A percentile compares a stretch with the other conserved stretches of the same genome.
phyloP scores from a whole-genome alignment of 305 asterid species.

The Solanum hybrid region DNA sequence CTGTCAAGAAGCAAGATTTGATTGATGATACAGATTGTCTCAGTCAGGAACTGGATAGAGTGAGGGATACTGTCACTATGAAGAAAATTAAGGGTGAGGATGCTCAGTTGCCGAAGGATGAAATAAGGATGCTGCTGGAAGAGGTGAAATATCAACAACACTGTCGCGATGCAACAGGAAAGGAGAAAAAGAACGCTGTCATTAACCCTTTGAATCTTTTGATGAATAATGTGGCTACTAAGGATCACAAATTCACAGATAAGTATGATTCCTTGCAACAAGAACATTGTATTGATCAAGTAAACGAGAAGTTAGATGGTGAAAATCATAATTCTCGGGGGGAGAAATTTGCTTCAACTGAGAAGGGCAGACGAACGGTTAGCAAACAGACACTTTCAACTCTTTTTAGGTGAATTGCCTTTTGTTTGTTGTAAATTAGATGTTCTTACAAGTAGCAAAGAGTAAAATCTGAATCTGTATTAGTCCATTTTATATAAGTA shows the following conservation, averaged over 20 bases:
- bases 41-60: neutral
- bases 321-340: neutral
- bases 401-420: constrained; percentile 22
- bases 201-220: constrained; percentile 8
- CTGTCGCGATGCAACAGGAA: neutral
- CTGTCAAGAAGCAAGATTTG: constrained; percentile 4
- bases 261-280: neutral
- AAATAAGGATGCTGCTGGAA: constrained; percentile 5
- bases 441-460: neutral
- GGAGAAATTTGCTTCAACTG: neutral
- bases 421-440: neutral
- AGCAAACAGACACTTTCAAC: constrained; percentile 18
- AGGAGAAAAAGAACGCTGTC: neutral
- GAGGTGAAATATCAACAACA: neutral
- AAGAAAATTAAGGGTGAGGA: constrained; percentile 1
- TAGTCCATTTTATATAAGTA: neutral
- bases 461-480: neutral
- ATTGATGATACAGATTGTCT: neutral
- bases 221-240: neutral
- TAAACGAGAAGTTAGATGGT: neutral
- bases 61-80: neutral
- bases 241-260: neutral
- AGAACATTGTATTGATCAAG: neutral
- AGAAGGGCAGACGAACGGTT: constrained; percentile 6
- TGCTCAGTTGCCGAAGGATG: neutral